Evolutionary conservation across 306 rosid genomes (phyloP).

Genomic region (Pterocarpus macrocarpus): DNA sequence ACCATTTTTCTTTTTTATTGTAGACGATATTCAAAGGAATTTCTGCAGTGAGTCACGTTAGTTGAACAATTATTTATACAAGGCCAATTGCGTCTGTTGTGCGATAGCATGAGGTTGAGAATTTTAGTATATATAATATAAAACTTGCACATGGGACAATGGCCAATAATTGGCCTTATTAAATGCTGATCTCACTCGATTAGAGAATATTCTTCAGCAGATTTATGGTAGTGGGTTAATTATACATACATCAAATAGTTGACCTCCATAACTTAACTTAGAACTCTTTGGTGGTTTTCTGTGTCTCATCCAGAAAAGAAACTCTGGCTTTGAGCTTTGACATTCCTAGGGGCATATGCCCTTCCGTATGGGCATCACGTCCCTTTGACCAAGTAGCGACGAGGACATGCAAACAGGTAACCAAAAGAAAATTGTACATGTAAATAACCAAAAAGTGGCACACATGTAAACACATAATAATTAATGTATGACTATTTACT

Average conservation of each 20-base stretch:
- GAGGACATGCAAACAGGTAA: background rate
- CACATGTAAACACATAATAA: too few relatives aligned
- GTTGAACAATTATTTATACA: conserved; percentile 22
- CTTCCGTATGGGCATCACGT: background rate
- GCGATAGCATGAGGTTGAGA: background rate
- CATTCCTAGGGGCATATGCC: conserved; percentile 25
- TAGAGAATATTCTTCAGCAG: conserved; percentile 44
- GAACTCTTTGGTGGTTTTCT: background rate
- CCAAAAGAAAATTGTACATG: background rate
- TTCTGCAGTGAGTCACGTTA: background rate
- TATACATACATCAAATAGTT: conserved; percentile 42
- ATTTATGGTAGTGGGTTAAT: conserved; percentile 17
- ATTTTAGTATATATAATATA: background rate
- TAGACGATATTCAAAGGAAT: background rate
- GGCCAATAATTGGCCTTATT: conserved; percentile 35
- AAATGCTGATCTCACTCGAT: conserved; percentile 35
- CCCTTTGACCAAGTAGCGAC: conserved; percentile 24
- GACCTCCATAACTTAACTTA: conserved; percentile 27
- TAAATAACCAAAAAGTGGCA: background rate
- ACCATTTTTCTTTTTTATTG: background rate
- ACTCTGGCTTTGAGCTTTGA: background rate
- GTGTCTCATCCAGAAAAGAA: conserved; percentile 1
- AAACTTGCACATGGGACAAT: conserved; percentile 31
- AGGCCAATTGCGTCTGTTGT: background rate
- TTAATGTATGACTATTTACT: background rate